Conservation (phyloP, 371 early-diverging fungal species). For the Apophysomyces elegans region DNA sequence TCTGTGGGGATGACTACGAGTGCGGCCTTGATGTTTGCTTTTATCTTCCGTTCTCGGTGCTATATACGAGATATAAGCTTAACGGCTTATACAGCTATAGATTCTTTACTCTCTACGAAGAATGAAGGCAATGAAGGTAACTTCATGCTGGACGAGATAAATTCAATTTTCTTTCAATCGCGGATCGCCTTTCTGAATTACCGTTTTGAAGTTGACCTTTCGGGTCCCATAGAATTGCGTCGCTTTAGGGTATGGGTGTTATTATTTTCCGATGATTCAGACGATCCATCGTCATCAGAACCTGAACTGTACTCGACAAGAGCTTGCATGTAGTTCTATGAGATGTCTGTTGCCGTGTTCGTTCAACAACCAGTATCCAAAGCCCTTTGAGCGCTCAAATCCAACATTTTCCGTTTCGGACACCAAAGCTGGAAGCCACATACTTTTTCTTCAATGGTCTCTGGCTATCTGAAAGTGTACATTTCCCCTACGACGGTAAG, state of each 20-base stretch:
- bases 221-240: neutral
- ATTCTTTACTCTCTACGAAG: conserved; percentile 15
- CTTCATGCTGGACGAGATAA: neutral
- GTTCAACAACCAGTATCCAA: neutral
- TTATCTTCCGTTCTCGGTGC: conserved; percentile 13
- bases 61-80: neutral
- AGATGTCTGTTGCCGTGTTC: neutral
- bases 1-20: conserved; percentile 32
- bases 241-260: neutral
- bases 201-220: neutral
- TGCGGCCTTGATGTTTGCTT: conserved; percentile 28
- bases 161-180: neutral
- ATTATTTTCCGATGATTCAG: neutral
- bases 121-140: conserved; percentile 21
- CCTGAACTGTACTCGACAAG: neutral
- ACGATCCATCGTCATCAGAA: neutral
- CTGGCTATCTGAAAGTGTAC: no score
- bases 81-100: neutral
- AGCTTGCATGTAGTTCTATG: neutral
- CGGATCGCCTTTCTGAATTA: neutral
- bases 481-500: no score
- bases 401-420: no score
- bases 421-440: no score
- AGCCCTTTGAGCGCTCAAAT: neutral
- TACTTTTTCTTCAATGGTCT: no score